Evolutionary conservation across 164 flowering plant species (phyloP).

Genomic region (Amborella trichopoda): DNA sequence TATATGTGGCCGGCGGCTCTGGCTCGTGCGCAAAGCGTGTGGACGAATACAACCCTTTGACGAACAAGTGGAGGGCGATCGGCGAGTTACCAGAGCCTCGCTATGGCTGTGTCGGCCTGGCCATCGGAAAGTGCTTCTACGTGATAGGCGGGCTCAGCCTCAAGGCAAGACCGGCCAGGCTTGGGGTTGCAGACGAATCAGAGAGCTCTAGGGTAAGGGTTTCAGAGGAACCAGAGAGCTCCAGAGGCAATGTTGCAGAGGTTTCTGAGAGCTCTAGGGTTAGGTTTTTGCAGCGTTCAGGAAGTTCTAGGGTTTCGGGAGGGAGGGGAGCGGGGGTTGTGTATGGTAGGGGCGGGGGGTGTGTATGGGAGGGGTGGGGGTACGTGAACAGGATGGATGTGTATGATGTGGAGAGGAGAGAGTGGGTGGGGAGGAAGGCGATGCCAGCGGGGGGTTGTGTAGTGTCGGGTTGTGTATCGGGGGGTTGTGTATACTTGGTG

Average conservation of each 20-base stretch:
- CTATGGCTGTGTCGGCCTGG: conserved; percentile 76
- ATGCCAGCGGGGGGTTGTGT: conserved; percentile 93
- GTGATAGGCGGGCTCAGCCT: conserved; percentile 77
- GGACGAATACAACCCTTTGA: conserved; percentile 70
- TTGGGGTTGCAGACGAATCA: no score
- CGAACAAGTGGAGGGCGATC: conserved; percentile 55
- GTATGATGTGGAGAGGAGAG: conserved; percentile 54
- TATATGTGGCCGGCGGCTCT: conserved; percentile 72
- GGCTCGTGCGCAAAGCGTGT: conserved; percentile 30
- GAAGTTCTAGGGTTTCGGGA: no score
- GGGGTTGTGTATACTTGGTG: conserved; percentile 45
- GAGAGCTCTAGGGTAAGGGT: no score
- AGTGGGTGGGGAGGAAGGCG: conserved; percentile 63
- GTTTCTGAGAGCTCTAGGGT: no score
- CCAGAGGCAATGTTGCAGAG: no score
- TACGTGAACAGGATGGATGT: conserved; percentile 82
- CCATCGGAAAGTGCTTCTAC: conserved; percentile 66
- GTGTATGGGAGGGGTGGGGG: conserved; percentile 31
- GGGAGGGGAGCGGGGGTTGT: no score
- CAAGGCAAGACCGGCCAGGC: conserved; percentile 20
- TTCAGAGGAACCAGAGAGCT: no score
- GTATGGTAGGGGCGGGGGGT: conserved; percentile 18
- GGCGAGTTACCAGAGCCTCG: conserved; percentile 46
- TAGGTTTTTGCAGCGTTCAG: no score
- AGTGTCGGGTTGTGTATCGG: conserved; percentile 69